Percentiles rank a stretch among this genome's conserved stretches.
Conservation (phyloP, 768 basidiomycete species). For the Rhizopogon vinicolor region DNA sequence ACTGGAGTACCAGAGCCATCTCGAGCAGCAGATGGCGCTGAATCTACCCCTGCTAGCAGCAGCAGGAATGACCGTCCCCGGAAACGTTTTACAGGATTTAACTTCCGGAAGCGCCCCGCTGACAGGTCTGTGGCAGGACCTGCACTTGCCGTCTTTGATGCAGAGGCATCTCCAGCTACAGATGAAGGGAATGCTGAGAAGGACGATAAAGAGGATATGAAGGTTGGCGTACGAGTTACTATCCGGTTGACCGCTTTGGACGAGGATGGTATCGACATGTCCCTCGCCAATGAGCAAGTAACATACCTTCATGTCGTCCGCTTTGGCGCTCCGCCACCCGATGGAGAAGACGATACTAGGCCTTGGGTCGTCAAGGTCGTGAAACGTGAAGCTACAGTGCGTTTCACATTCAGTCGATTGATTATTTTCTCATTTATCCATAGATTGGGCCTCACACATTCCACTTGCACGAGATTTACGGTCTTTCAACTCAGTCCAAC, state of each 20-base stretch:
- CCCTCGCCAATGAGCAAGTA: slow-evolving; percentile 76
- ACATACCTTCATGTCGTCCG: slow-evolving; percentile 86
- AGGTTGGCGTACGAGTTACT: slow-evolving; percentile 67
- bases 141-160: slow-evolving; percentile 75
- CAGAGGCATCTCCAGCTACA: slow-evolving; percentile 37
- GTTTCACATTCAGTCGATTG: slow-evolving; percentile 11
- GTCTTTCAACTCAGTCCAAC: slow-evolving; percentile 61
- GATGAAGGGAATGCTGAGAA: slow-evolving; percentile 35
- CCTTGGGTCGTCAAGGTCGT: slow-evolving; percentile 93
- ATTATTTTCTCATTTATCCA: slow-evolving; percentile 2
- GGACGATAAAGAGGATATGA: slow-evolving; percentile 42
- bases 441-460: slow-evolving; percentile 94
- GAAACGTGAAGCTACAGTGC: slow-evolving; percentile 81
- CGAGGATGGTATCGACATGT: slow-evolving; percentile 61
- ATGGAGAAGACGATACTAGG: slow-evolving; percentile 50
- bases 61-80: slow-evolving; percentile 24
- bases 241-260: slow-evolving; percentile 84
- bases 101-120: slow-evolving; percentile 56
- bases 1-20: slow-evolving; percentile 3
- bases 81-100: slow-evolving; percentile 63
- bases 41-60: slow-evolving; percentile 9
- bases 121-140: slow-evolving; percentile 63
- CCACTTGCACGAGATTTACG: slow-evolving; percentile 94
- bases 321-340: slow-evolving; percentile 43
- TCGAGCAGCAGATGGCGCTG: slow-evolving; percentile 7